phyloP scores from a whole-genome alignment of 768 basidiomycete species.

The Megacollybia marginata region DNA sequence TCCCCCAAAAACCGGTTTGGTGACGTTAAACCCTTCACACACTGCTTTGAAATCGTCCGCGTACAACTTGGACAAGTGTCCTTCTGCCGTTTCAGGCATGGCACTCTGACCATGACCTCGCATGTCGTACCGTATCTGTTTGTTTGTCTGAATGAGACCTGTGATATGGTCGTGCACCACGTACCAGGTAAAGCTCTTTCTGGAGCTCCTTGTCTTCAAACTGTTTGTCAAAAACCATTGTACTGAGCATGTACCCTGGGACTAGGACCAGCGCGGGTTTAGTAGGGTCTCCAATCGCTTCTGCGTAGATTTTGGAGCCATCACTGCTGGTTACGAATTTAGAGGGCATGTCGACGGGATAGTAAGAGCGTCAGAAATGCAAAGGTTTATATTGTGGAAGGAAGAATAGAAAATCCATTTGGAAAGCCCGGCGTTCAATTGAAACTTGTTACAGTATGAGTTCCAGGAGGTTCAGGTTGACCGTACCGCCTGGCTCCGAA shows the following conservation, averaged over 20 bases:
- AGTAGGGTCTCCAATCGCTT: constrained; percentile 27
- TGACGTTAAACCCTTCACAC: constrained; percentile 5
- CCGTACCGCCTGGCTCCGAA: no score
- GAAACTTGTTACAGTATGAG: no score
- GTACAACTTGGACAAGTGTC: constrained; percentile 6
- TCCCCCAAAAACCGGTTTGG: constrained; percentile 11
- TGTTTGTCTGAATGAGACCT: background rate
- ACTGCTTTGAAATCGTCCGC: constrained; percentile 13
- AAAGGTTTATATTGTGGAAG: no score
- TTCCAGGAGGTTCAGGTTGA: no score
- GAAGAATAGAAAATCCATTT: no score
- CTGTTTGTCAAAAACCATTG: constrained; percentile 26
- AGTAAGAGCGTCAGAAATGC: no score
- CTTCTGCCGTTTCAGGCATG: constrained; percentile 7
- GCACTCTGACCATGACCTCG: constrained; percentile 15
- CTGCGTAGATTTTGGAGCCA: constrained; percentile 30
- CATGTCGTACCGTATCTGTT: constrained; percentile 15
- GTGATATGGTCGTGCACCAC: background rate
- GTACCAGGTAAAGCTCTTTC: background rate
- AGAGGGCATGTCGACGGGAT: background rate
- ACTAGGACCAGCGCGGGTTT: constrained; percentile 31
- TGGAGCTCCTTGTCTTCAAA: constrained; percentile 18
- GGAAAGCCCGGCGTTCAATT: no score
- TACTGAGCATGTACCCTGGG: constrained; percentile 26
- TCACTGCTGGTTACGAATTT: constrained; percentile 20